Evolutionary conservation across 2,329 filamentous ascomycete genomes (phyloP), one percentile per base, ranked within the genome.

Genomic region (Raffaelea arxii): DNA sequence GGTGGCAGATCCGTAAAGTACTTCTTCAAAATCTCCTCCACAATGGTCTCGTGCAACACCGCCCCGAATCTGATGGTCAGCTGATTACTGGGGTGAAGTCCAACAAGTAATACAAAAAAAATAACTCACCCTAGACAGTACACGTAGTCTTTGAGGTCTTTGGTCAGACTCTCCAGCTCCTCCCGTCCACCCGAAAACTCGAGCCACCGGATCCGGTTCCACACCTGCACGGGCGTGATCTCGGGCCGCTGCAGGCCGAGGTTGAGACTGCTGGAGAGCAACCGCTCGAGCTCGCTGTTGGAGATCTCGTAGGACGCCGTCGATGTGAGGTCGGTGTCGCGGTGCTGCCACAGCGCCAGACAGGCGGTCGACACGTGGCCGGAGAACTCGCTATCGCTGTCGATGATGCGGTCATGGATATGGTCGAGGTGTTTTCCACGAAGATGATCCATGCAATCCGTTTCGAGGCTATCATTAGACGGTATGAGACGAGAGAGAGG

Each of bases 371-470:
- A 40, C 4, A 46, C 12, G 25, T 46, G 44, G 2, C 44, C 44
- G 5, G 36, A 46, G 6, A 46, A 24, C 12, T 25, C 37, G 25
- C 18, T 24, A 4, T 46, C 37, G 19, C 25, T 24, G 25, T 46
- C 25, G 7, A 19, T 25, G 3, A 19, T 25, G 37, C 19, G 19
- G 25, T 35, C 25, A 25, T 46, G 44, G 25, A 41, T 25, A 27
- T 46, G 44, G 37, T 46, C 44, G 25, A 46, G 44, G 21, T 46
- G 44, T 14, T 41, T 39, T 11, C 44, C 44, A 2, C 44, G 36
- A 2, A 46, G 24, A n/a, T 46, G 44, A 25, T 46, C 44, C 44
- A 46, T 46, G 25, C 44, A 46, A 19, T 46, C 44, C 3, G 44
- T 41, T 35, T 46, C 44, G 11, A 46, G 25, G 4, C 44, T 46